phyloP scores from a whole-genome alignment of 2,329 filamentous ascomycete genomes.

The Penicillium hordei region DNA sequence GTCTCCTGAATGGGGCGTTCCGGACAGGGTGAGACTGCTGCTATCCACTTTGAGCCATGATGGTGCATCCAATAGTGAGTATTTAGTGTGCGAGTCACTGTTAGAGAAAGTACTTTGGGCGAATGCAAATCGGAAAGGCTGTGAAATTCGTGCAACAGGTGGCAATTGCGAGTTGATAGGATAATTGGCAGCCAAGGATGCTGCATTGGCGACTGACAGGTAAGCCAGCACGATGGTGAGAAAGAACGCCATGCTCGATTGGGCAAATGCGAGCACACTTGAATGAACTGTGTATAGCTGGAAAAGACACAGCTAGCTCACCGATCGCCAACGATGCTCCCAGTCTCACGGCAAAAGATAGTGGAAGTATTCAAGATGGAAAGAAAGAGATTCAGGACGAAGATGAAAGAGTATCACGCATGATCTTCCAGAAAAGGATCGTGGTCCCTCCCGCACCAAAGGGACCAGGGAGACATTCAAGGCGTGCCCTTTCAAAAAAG shows the following conservation, averaged over 20 bases:
- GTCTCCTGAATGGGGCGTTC: conserved; percentile 61
- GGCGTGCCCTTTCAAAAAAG: conserved; percentile 36
- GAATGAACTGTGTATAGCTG: conserved; percentile 14
- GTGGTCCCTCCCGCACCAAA: conserved; percentile 30
- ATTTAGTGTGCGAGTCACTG: conserved; percentile 56
- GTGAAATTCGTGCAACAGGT: conserved; percentile 68
- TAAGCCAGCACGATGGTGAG: conserved; percentile 29
- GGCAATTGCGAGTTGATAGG: conserved; percentile 84
- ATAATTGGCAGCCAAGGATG: conserved; percentile 53
- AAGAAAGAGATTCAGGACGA: conserved; percentile 16
- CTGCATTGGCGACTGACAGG: conserved; percentile 33
- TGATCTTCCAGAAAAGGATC: conserved; percentile 24
- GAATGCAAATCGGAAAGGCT: conserved; percentile 50
- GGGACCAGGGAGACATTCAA: conserved; percentile 37
- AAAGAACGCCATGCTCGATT: conserved; percentile 30
- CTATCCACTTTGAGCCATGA: conserved; percentile 73
- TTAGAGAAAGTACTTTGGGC: conserved; percentile 68
- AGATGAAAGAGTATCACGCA: conserved; percentile 21
- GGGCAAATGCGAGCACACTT: conserved; percentile 16
- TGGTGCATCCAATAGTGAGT: conserved; percentile 65
- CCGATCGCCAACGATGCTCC: conserved; percentile 8
- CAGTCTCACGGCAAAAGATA: conserved; percentile 5
- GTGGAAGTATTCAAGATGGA: conserved; percentile 11
- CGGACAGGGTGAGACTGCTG: conserved; percentile 63
- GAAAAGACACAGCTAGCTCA: conserved; percentile 18